Percentiles rank a stretch among this genome's conserved stretches.
Conservation (phyloP, 2,329 filamentous ascomycete species). For the Penicillium sp. region DNA sequence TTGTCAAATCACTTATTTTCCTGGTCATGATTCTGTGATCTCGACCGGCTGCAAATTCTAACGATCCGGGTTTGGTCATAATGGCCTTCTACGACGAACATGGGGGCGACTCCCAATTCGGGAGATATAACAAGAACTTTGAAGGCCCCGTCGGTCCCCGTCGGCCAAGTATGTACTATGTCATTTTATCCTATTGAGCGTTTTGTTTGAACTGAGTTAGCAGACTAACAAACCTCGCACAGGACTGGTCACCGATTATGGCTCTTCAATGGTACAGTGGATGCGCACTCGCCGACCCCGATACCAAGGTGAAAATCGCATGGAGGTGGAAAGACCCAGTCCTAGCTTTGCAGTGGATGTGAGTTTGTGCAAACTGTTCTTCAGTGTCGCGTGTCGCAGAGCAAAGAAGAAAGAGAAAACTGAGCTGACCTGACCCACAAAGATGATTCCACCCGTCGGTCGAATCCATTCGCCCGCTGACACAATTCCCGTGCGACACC, state of each 20-base stretch:
- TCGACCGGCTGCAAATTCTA: constrained; percentile 6
- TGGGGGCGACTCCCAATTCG: constrained; percentile 35
- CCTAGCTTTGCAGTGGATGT: constrained; percentile 89
- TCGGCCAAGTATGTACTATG: constrained; percentile 38
- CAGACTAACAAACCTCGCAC: constrained; percentile 17
- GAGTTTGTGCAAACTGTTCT: constrained; percentile 36
- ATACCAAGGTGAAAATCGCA: constrained; percentile 68
- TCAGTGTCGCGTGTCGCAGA: background rate
- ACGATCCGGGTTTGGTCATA: constrained; percentile 6
- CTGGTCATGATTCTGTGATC: constrained; percentile 3
- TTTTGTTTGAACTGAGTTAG: background rate
- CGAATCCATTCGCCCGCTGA: constrained; percentile 74
- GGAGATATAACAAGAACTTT: constrained; percentile 32
- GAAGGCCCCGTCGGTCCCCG: constrained; percentile 40
- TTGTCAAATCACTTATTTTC: background rate
- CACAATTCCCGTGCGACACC: constrained; percentile 87
- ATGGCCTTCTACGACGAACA: constrained; percentile 45
- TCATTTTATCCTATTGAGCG: background rate
- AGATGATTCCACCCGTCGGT: constrained; percentile 86
- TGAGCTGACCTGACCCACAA: constrained; percentile 10
- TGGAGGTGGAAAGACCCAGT: constrained; percentile 82
- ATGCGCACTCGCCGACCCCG: constrained; percentile 78
- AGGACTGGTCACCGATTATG: constrained; percentile 93
- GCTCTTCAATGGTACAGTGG: constrained; percentile 86
- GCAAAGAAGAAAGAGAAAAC: constrained; percentile 2